These are phyloP conservation scores for Cicer judaicum DNA, from an alignment of 306 rosid species.

Conservation along the genomic window DNA sequence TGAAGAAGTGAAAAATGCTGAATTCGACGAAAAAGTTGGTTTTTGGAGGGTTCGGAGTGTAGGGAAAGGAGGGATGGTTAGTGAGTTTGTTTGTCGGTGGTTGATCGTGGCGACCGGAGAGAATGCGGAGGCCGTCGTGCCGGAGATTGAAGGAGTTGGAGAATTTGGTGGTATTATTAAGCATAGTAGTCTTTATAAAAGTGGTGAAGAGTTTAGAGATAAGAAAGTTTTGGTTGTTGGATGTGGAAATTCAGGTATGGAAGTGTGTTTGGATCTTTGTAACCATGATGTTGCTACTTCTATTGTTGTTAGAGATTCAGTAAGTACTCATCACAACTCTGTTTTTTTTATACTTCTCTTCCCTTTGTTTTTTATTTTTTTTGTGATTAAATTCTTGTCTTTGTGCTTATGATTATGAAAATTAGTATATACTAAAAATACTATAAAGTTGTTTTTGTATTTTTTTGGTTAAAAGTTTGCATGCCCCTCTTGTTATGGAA, in stretches of 20 bases:
- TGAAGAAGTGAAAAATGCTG: slow-evolving; percentile 57
- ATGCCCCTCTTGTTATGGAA: slow-evolving; percentile 41
- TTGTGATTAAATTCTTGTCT: background rate
- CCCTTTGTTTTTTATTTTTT: background rate
- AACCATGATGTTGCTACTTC: slow-evolving; percentile 71
- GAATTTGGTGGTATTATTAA: slow-evolving; percentile 59
- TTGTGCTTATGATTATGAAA: background rate
- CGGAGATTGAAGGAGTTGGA: slow-evolving; percentile 57
- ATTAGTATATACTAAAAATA: background rate
- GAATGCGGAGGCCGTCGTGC: slow-evolving; percentile 83
- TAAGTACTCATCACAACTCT: slow-evolving; percentile 43
- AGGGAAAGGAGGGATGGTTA: slow-evolving; percentile 10
- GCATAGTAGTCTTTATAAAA: slow-evolving; percentile 75
- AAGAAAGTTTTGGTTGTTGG: slow-evolving; percentile 85
- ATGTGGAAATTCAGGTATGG: slow-evolving; percentile 95
- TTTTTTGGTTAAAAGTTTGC: slow-evolving; percentile 6
- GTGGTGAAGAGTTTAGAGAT: slow-evolving; percentile 65
- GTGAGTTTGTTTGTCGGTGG: slow-evolving; percentile 70
- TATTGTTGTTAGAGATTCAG: slow-evolving; percentile 79
- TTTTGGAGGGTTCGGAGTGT: slow-evolving; percentile 59
- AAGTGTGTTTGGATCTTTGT: slow-evolving; percentile 88
- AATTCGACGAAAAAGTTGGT: slow-evolving; percentile 58
- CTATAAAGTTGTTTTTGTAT: background rate
- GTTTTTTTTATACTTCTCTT: background rate
- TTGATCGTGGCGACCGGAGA: slow-evolving; percentile 85